Percentiles rank a stretch among this genome's conserved stretches.
phyloP scores from a whole-genome alignment of 2,329 filamentous ascomycete species.

The Epichloe brachyelytri region DNA sequence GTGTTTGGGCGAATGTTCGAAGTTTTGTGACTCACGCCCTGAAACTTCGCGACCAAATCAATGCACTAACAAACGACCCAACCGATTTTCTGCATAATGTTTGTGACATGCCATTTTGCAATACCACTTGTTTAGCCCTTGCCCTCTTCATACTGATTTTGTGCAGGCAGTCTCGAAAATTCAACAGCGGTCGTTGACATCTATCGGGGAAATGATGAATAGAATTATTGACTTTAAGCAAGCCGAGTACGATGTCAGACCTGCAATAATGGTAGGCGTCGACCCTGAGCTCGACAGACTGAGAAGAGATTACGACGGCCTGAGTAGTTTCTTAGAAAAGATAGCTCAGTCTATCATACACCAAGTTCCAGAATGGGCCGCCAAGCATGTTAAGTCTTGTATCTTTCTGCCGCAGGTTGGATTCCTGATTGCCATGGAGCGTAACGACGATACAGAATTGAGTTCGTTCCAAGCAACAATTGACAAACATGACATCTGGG shows the following conservation, averaged over 20 bases:
- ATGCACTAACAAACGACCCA: conserved; percentile 6
- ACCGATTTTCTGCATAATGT: conserved; percentile 1
- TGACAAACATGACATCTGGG: conserved; percentile 50
- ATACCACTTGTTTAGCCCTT: background rate
- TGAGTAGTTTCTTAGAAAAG: conserved; percentile 59
- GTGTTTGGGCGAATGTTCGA: conserved; percentile 59
- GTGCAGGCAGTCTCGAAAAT: conserved; percentile 35
- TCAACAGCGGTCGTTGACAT: conserved; percentile 43
- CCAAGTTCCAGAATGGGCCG: conserved; percentile 47
- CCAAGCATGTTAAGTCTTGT: conserved; percentile 51
- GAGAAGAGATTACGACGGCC: conserved; percentile 64
- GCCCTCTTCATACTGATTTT: background rate
- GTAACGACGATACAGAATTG: conserved; percentile 33
- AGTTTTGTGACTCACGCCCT: conserved; percentile 61
- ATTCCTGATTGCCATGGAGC: conserved; percentile 68
- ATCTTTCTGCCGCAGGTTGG: conserved; percentile 87
- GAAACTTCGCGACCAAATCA: conserved; percentile 51
- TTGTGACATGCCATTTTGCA: background rate
- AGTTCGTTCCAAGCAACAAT: conserved; percentile 51
- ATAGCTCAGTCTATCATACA: conserved; percentile 51
- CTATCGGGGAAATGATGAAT: conserved; percentile 57
- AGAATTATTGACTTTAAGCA: conserved; percentile 69
- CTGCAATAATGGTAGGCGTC: conserved; percentile 59
- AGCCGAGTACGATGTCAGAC: conserved; percentile 57
- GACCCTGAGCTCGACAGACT: conserved; percentile 64